Percentiles rank a stretch among this genome's conserved stretches.
phyloP scores from a whole-genome alignment of 164 flowering plant genomes.

The Protea cynaroides region DNA sequence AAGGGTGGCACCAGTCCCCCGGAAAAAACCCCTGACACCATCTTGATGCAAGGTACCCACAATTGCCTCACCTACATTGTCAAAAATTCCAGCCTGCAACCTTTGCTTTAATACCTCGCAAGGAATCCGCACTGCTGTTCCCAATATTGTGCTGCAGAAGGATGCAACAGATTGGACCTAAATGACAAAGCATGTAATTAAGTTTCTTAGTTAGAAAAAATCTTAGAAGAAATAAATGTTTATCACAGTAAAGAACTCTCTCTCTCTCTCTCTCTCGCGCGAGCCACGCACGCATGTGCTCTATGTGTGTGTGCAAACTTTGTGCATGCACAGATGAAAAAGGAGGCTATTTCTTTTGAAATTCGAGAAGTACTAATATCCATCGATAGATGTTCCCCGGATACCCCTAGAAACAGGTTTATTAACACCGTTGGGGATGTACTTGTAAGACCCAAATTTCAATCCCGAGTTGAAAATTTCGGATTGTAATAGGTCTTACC shows the following conservation, averaged over 20 bases:
- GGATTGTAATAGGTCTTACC: no score
- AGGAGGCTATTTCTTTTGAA: no score
- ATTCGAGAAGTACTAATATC: no score
- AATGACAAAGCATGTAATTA: slow-evolving; percentile 2
- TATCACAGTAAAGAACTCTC: no score
- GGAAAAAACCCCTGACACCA: slow-evolving; percentile 67
- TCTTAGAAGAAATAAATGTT: no score
- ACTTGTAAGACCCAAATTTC: no score
- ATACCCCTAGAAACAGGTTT: no score
- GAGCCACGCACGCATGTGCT: not conserved
- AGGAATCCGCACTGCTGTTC: slow-evolving; percentile 73
- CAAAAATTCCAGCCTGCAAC: slow-evolving; percentile 64
- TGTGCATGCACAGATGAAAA: no score
- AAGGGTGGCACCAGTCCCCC: slow-evolving; percentile 78
- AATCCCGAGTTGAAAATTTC: no score
- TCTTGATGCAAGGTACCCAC: slow-evolving; percentile 71
- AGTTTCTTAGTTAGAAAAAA: slow-evolving; percentile 1
- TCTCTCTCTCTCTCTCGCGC: no score
- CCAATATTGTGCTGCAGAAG: slow-evolving; percentile 68
- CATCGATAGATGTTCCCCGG: no score
- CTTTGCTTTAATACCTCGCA: slow-evolving; percentile 77
- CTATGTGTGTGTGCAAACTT: not conserved
- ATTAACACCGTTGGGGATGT: no score
- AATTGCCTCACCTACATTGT: slow-evolving; percentile 69
- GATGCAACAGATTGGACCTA: slow-evolving; percentile 61